These are phyloP conservation scores for Sugiyamaella smithiae DNA, from an alignment of 805 yeast species.

Conservation along the genomic window DNA sequence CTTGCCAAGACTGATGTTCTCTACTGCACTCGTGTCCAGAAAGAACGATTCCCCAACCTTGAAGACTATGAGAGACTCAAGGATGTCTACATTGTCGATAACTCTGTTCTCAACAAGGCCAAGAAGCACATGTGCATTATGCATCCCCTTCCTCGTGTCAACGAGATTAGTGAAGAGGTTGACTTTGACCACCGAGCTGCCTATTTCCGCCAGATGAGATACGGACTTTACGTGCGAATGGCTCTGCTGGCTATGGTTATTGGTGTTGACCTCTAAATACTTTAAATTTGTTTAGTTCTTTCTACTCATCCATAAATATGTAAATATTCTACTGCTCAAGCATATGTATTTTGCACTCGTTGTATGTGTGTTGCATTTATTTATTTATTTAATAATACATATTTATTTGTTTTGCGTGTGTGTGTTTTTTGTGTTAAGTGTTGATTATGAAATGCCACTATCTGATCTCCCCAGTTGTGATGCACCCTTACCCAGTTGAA, in stretches of 20 bases:
- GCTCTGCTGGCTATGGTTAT: conserved; percentile 97
- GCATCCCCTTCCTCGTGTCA: conserved; percentile 98
- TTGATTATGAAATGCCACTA: neutral
- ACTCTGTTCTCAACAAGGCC: conserved; percentile 84
- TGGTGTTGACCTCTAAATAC: conserved; percentile 74
- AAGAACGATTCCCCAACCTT: conserved; percentile 82
- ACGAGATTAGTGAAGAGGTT: conserved; percentile 95
- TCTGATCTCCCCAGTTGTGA: no score
- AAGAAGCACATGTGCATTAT: conserved; percentile 97
- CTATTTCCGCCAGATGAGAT: conserved; percentile 98
- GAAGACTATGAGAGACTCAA: conserved; percentile 82
- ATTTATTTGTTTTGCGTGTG: conserved; percentile 6
- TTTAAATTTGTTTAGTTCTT: neutral
- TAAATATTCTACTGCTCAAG: conserved; percentile 6
- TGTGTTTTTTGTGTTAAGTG: neutral
- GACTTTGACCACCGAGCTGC: conserved; percentile 99
- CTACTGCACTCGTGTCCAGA: conserved; percentile 97
- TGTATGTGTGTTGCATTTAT: conserved; percentile 6
- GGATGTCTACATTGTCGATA: conserved; percentile 89
- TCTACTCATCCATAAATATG: conserved; percentile 5
- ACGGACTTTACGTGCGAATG: conserved; percentile 98
- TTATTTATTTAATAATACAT: conserved; percentile 8
- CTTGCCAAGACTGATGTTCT: conserved; percentile 89
- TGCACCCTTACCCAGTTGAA: no score
- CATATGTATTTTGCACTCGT: conserved; percentile 18